Evolutionary conservation across 1,284 basidiomycete species (phyloP), one percentile per base, ranked within the genome.

Genomic region (Trametes hirsuta): DNA sequence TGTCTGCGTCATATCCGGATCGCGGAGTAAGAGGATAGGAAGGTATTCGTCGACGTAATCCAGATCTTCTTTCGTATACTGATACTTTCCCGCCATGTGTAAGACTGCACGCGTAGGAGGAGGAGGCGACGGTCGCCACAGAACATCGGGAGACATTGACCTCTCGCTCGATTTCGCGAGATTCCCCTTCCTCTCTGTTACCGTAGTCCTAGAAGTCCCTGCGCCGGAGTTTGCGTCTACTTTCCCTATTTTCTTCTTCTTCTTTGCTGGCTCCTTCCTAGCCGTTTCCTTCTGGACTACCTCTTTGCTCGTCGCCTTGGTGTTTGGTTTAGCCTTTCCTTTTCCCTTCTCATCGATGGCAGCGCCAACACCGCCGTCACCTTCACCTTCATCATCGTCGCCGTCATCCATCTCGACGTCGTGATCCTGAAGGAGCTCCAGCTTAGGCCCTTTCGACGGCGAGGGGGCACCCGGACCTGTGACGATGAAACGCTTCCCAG

Each of bases 51-150:
- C 66, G 25, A 74, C 71, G 60, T 83, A 87, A 24, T 77, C 74
- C 6, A 70, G 63, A 58, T 87, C 85, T 24, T 71, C 74, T 37
- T 75, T 67, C 6, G 85, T 80, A 66, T 78, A 87, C 9, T 70
- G 61, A 57, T 79, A 79, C 52, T 66, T 76, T 14, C 76, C 75
- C 44, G 55, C 55, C 50, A 51, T 59, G 56, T 51, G 68, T 22
- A 44, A 61, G 45, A 59, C 76, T 68, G 53, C 72, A 64, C 59
- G 71, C 46, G 55, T 53, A 14, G 72, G 72, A n/a, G 79, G 72
- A 1, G 81, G 79, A 14, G 84, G 83, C 1, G 81, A 76, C 2
- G 80, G 80, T 6, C 80, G 78, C 48, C 71, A 69, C 36, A 62
- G 60, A 2, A 8, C 24, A 5, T 21, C 39, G 14, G 49, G 24